Percentiles rank a stretch among this genome's conserved stretches.
These are phyloP conservation scores for Umbilicus rupestris DNA, from an alignment of 164 flowering plant species.

Conservation along the genomic window DNA sequence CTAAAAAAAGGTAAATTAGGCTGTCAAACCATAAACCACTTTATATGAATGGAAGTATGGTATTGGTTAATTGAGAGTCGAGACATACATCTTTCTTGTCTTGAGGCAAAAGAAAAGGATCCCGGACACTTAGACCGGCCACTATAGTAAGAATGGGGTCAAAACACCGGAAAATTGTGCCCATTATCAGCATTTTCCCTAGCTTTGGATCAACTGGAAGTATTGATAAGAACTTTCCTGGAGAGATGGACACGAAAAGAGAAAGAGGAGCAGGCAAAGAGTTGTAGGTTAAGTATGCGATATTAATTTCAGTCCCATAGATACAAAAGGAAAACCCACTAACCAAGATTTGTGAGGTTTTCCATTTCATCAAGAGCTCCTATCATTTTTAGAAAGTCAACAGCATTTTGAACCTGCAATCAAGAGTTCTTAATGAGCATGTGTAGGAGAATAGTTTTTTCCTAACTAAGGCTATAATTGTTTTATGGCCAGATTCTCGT, in stretches of 20 bases:
- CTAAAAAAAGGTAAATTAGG: not conserved
- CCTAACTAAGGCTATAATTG: not conserved
- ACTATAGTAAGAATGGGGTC: slow-evolving; percentile 91
- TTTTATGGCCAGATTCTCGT: not conserved
- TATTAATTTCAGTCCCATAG: not conserved
- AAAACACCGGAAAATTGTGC: slow-evolving; percentile 83
- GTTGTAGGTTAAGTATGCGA: not conserved
- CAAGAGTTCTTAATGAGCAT: slow-evolving; percentile 5
- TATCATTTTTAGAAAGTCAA: slow-evolving; percentile 86
- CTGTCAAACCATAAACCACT: not conserved
- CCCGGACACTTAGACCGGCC: slow-evolving; percentile 90
- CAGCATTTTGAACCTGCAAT: slow-evolving; percentile 86
- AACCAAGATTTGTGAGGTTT: slow-evolving; percentile 86
- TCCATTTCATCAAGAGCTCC: slow-evolving; percentile 91
- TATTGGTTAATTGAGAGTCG: not conserved
- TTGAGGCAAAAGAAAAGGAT: slow-evolving; percentile 96
- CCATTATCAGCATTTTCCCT: slow-evolving; percentile 97
- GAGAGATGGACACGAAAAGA: not conserved
- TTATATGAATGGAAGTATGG: not conserved
- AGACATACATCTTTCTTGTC: slow-evolving; percentile 94
- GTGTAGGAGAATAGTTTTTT: not conserved
- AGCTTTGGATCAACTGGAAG: slow-evolving; percentile 98
- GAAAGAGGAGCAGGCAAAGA: not conserved
- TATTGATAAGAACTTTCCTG: slow-evolving; percentile 77
- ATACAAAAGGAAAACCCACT: slow-evolving; percentile 17